Base-by-base conservation (phyloP, 225 moss, liverwort and hornwort species). In the Polytrichum formosum region DNA sequence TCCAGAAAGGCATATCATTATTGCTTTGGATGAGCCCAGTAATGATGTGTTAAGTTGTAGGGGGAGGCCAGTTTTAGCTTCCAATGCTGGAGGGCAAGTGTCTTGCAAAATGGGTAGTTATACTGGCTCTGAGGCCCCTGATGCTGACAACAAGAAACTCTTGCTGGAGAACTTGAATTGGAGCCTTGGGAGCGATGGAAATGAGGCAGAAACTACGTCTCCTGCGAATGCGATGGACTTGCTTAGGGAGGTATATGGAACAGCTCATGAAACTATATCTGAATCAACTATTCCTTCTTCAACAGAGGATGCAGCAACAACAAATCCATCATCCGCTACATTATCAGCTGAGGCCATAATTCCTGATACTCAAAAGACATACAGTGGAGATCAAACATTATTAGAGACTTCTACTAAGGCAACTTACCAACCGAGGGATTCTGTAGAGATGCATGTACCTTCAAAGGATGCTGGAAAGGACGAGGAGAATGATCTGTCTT, bases 11-110 rank as follows among this genome's bases (percentile, higher is more conserved):
- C 68, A 67, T 65, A 72, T 84, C 53, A 69, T 75, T 22, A 80
- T 75, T 72, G 71, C 74, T 67, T 64, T 84, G 26, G 80, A 80
- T 70, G 80, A 56, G 65, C 74, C 74, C 1, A 54, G 26, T 61
- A 31, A 46, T 54, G 54, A 29, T 22, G 21, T 8, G 26, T 19
- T 66, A 54, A 68, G 58, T 27, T 59, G 70, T 27, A 66, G 28
- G 62, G 74, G 53, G 23, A 65, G 22, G 25, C 54, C 74, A 27
- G 62, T 65, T 18, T 21, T 56, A 21, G 65, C 74, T 65, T 25
- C 18, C 59, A 62, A 66, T 66, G 21, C 66, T 63, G 72, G 61
- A 74, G 73, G 54, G 7, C 63, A 70, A 53, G 33, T 26, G 6
- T 21, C 18, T 26, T 28, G 26, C 67, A 61, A 58, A 67, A 26